Base-by-base conservation (phyloP, 2,329 filamentous ascomycete genomes). In the Epichloe bromicola region DNA sequence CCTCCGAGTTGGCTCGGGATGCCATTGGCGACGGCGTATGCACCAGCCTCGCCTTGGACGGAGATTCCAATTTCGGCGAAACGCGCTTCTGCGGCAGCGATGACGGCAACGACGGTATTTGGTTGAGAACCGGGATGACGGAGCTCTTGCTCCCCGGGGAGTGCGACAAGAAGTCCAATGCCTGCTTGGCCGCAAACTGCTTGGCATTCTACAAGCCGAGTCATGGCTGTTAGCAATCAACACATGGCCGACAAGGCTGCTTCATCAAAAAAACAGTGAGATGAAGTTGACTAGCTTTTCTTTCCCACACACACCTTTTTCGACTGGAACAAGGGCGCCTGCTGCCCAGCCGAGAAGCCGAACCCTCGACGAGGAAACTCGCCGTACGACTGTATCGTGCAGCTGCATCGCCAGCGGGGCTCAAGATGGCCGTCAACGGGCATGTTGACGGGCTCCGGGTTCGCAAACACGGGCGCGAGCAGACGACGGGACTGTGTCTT, bases 181-280 rank as follows among this genome's bases (percentile, higher is more conserved):
- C 74, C 12, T 67, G 68, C 56, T 69, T 70, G 20, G 76, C 75
- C 1, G 77, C 76, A 55, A 73, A 77, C 54, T 72, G 67, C 60
- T 75, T 79, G 23, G 78, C 75, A 37, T 72, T 60, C 64, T 70
- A 46, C 2, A 10, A n/a, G 11, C 26, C 23, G 10, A 36, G n/a
- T 36, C 4, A 19, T 30, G 14, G 30, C 4, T 36, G 12, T 11
- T 11, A 45, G 4, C 6, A 4, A 26, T 34, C 19, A 15, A 44
- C 8, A n/a, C 8, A n/a, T 5, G 44, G 11, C 26, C 26, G 26
- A 30, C 8, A 30, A 30, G 10, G 10, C 26, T 30, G 26, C 26
- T 30, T 30, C 26, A 30, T 30, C 0, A 1, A 30, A 8, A 26
- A 8, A 8, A 26, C 8, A 30, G 26, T 6, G 26, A 30, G 8